Evolutionary conservation across 805 yeast species (phyloP), one percentile per base, ranked within the genome.

Genomic region (Sugiyamaella americana): DNA sequence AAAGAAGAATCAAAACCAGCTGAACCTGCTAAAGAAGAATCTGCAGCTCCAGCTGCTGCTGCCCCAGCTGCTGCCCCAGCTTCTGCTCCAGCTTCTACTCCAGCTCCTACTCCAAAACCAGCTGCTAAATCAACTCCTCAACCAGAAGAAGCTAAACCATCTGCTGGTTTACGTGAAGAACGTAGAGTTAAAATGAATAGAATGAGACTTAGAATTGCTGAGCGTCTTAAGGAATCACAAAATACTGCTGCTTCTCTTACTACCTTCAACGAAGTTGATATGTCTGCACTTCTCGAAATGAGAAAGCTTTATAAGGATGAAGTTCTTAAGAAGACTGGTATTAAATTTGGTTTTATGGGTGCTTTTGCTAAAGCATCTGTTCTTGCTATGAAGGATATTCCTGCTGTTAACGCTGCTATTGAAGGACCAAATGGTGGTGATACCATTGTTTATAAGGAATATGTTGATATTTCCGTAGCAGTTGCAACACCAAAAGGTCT

Each of bases 401-500:
- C 98, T 54, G 85, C 96, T 43, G 95, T 87, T 52, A 93, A 91
- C 63, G 98, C 95, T 62, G 82, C 94, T 58, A 93, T 93, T 63
- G 97, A 88, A 68, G 72, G 72, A 40, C 64, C 68, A 41, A 61
- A 66, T 59, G 78, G 79, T 64, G 87, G 84, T 60, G 91, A 87
- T 68, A 91, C 95, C 56, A 82, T 93, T 71, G 94, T 93, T 37
- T 93, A 80, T 77, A 84, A 96, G 72, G 98, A 93, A 71, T 93
- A 86, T 74, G 86, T 86, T 58, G 98, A 93, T 68, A 84, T 93
- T 56, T 87, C 96, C 35, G 74, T 93, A 62, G 98, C 98, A 29
- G 98, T 93, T 49, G 97, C 98, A 53, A 93, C 98, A 56, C 98
- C 98, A 66, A 93, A 93, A 78, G 98, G 98, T 65, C 79, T 93